Conservation (phyloP, 148 eudicot genomes). For the Suaeda aralocaspica region DNA sequence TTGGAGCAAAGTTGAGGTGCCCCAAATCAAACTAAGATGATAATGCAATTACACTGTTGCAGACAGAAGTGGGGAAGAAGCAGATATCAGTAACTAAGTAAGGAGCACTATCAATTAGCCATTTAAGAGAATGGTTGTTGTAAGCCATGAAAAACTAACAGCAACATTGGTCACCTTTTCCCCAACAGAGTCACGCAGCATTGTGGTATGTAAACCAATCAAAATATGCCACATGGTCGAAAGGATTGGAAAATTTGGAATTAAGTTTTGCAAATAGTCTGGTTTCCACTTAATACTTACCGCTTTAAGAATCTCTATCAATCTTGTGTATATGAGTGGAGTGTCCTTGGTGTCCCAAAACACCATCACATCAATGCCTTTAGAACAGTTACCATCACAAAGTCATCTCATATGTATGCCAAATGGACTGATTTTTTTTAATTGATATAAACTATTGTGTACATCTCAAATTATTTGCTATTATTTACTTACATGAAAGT, state of each 20-base stretch:
- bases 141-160: slow-evolving; percentile 7
- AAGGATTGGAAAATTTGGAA: background rate
- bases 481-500: no score
- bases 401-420: background rate
- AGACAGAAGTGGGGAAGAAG: no score
- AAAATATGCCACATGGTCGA: slow-evolving; percentile 5
- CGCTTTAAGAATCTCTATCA: no score
- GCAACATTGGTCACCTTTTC: slow-evolving; percentile 12
- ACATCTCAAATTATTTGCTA: no score
- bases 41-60: no score
- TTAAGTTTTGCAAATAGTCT: slow-evolving; percentile 1
- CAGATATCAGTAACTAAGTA: no score
- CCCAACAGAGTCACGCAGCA: slow-evolving; percentile 11
- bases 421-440: slow-evolving; percentile 3
- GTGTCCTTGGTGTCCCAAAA: slow-evolving; percentile 17
- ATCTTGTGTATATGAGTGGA: slow-evolving; percentile 25
- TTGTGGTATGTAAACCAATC: slow-evolving; percentile 3
- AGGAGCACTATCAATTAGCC: background rate
- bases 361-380: slow-evolving; percentile 5
- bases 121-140: no score
- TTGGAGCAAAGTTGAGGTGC: no score
- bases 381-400: background rate
- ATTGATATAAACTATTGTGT: no score
- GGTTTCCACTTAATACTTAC: slow-evolving; percentile 18
- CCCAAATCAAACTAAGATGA: no score